Percentiles rank a stretch among this genome's conserved stretches.
Evolutionary conservation across 2,329 filamentous ascomycete species (phyloP).

Genomic region (Pseudogymnoascus sp.): DNA sequence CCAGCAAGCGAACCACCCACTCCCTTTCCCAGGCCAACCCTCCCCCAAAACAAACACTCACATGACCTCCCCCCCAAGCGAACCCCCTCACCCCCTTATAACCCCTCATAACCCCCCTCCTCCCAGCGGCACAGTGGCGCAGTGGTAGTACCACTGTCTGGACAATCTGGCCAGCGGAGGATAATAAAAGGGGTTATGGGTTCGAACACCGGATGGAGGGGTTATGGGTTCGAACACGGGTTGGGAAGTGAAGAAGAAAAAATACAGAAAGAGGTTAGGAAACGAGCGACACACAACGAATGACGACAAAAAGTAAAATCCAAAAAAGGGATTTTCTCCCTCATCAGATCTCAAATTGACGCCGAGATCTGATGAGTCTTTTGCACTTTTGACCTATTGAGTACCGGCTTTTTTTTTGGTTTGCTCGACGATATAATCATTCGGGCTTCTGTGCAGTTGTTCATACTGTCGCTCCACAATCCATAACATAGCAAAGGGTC

Average conservation of each 20-base stretch:
- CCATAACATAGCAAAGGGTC: neutral
- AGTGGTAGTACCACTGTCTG: constrained; percentile 4
- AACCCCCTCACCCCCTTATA: neutral
- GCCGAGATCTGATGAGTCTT: neutral
- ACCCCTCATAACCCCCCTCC: neutral
- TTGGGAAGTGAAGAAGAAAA: neutral
- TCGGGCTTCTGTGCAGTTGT: no score
- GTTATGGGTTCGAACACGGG: no score
- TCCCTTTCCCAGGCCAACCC: neutral
- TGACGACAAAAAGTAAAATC: constrained; percentile 3
- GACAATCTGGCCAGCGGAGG: constrained; percentile 6
- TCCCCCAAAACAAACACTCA: no score
- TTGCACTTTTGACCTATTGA: neutral
- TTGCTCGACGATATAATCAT: no score
- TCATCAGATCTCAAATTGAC: neutral
- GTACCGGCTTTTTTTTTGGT: no score
- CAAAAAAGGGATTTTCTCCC: neutral
- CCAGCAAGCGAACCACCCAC: neutral
- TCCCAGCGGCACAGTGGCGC: constrained; percentile 1
- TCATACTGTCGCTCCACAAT: no score
- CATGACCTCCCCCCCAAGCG: neutral
- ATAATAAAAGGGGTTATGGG: neutral
- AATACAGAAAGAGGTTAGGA: neutral
- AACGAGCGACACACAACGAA: neutral
- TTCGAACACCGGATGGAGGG: neutral